Evolutionary conservation across 1,284 basidiomycete genomes (phyloP), one percentile per base, ranked within the genome.

Genomic region (Fomitopsis palustris): DNA sequence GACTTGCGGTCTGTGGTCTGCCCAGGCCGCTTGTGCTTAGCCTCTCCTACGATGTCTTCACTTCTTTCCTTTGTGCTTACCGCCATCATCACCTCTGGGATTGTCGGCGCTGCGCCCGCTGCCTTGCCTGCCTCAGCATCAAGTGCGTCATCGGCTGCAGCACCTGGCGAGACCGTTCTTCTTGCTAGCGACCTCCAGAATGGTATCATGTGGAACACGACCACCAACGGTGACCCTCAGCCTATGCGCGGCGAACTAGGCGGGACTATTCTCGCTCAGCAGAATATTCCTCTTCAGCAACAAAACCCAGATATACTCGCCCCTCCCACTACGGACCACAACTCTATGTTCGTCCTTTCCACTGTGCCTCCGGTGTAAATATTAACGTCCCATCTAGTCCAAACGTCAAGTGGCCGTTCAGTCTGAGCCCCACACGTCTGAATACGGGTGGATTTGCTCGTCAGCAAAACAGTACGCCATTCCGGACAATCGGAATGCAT

Each of bases 371-470:
- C 10, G 2, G n/a, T 29, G 17, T 16, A 4, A 6, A 5, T n/a
- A n/a, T 12, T 47, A 17, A 29, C 4, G 9, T 10, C 21, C n/a
- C 7, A 21, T 53, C 1, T 61, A 85, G 84, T n/a, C 59, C 67
- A 12, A 87, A 87, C 63, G 81, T 84, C 16, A 89, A 88, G 68
- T 90, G 88, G 88, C 82, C 88, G 0, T 87, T 89, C 69, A 74
- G 77, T 60, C 70, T 90, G 58, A 88, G 85, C 57, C 83, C 85
- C 69, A 89, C 87, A 65, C 83, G 87, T 35, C 71, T 91, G 5
- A 82, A 86, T 61, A 82, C 82, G 0, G 88, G 88, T 39, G 88
- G 88, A 1, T 91, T 88, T 87, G 85, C 86, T 45, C 79, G 87
- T 55, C 80, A 88, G 62, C 78, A 89, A 70, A 88, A 88, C 63